Percentiles rank a stretch among this genome's conserved stretches.
phyloP scores from a whole-genome alignment of 2,329 filamentous ascomycete species.

The Dactylonectria macrodidyma region DNA sequence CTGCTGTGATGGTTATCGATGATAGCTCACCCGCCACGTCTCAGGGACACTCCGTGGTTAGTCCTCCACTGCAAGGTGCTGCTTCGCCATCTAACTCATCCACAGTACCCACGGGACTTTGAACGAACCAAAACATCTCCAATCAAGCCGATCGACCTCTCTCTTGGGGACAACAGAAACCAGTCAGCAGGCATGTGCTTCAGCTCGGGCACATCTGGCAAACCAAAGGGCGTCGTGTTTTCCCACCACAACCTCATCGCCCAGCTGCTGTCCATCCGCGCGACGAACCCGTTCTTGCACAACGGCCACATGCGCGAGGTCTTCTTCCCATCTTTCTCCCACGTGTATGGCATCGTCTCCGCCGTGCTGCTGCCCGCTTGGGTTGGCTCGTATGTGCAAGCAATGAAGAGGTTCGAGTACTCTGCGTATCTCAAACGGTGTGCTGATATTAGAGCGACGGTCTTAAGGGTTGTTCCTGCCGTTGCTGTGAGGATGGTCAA shows the following conservation, averaged over 20 bases:
- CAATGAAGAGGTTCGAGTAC: slow-evolving; percentile 43
- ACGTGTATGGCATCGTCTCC: slow-evolving; percentile 46
- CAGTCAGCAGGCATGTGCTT: slow-evolving; percentile 43
- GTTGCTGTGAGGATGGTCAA: slow-evolving; percentile 42
- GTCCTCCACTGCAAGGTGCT: neutral
- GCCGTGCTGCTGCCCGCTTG: slow-evolving; percentile 40
- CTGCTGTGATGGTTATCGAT: slow-evolving; percentile 16
- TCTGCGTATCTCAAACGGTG: too few relatives aligned
- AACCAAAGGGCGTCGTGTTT: slow-evolving; percentile 42
- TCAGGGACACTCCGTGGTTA: neutral
- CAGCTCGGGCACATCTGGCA: slow-evolving; percentile 44
- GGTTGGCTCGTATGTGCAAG: slow-evolving; percentile 41
- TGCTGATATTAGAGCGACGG: too few relatives aligned
- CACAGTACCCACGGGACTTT: slow-evolving; percentile 24
- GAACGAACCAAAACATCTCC: neutral
- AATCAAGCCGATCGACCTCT: slow-evolving; percentile 28
- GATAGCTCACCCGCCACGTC: neutral
- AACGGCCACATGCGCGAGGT: slow-evolving; percentile 44
- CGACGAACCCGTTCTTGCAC: slow-evolving; percentile 44
- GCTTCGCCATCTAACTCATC: neutral
- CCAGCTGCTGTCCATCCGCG: slow-evolving; percentile 36
- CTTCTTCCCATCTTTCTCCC: slow-evolving; percentile 47
- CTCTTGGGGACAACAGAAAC: slow-evolving; percentile 30
- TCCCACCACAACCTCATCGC: slow-evolving; percentile 45
- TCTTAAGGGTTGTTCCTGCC: slow-evolving; percentile 42